Base-by-base conservation (phyloP, 768 basidiomycete genomes). In the Hortiboletus campestris region DNA sequence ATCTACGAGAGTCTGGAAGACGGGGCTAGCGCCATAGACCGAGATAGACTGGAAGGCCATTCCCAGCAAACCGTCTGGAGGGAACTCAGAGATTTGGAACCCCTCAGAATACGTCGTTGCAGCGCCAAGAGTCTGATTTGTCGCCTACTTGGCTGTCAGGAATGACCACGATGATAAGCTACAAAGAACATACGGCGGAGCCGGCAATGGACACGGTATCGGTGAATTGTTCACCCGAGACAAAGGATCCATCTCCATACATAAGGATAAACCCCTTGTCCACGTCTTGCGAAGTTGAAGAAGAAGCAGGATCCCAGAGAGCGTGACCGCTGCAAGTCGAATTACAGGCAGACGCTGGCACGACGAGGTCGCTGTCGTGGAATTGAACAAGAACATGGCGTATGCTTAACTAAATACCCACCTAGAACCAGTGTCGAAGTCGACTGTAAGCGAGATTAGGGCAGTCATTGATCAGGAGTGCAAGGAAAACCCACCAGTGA, bases 221-320 rank as follows among this genome's bases (percentile, higher is more conserved):
- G 13, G 52, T 70, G 59, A 73, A 80, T 45, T 73, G 65, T 14
- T 65, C 56, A 13, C 77, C 79, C 0, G 49, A 40, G 16, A 74
- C 73, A 0, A 4, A 25, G 25, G 50, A 35, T 2, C 76, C 73
- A 51, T 76, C 75, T 16, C 73, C 76, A 55, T 72, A 81, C 6
- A 14, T 0, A 46, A 78, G 63, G 1, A 25, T 38, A 55, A 77
- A 74, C 0, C 53, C 39, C 41, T 66, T 38, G 2, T 46, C 39
- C n/a, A 61, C 17, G 49, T 66, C 59, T 1, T 46, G 19, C 1
- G 76, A 58, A 6, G 73, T 71, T 0, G 66, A 65, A 32, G 67
- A 71, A 8, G 32, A 8, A 13, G 31, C 31, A 6, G 67, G 60
- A 31, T 70, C 53, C 51, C 67, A 75, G 17, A 48, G 14, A 6